Base-by-base conservation (phyloP, 164 flowering plant genomes). In the Vitis labrusca region DNA sequence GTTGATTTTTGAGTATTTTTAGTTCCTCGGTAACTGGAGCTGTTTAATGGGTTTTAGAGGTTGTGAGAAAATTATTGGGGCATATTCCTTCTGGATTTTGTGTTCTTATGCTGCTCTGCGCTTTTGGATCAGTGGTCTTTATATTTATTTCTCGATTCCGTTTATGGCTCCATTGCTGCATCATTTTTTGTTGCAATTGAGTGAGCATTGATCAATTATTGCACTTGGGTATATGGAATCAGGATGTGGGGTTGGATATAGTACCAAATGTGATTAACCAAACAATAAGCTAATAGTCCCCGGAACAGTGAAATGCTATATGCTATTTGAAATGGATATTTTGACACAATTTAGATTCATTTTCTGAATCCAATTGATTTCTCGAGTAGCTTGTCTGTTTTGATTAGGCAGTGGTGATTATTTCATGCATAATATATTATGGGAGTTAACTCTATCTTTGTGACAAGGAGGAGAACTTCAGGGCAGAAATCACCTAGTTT, bases 101-200 rank as follows among this genome's bases (percentile, higher is more conserved):
- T 37, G 44, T 37, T 37, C 6, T 37, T 3, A 6, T 37, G 44
- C 7, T 37, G 44, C 44, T 37, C 7, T 37, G 7, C 5, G 7
- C 44, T 37, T 37, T 37, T 37, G 44, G 6, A 37, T 37, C 44
- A 37, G 44, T 37, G 44, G 44, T 3, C 7, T 37, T 37, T 37
- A 37, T 23, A 23, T 23, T 23, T 23, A 23, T 23, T 23, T 37
- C 0, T 37, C 7, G 0, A 37, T 37, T 37, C 44, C 44, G 44
- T 37, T 6, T 37, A 37, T 3, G 44, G 54, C 44, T 75, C 79
- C 79, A 65, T 62, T 66, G 61, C 77, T 50, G 16, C 61, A 5
- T 49, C 59, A 50, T 62, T 61, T 10, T 14, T 12, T 17, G 37
- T 13, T 13, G 56, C 1, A 13, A 14, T n/a, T 1, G 56, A n/a